phyloP scores from a whole-genome alignment of 169 alveolate species.

The Cryptosporidium ryanae region DNA sequence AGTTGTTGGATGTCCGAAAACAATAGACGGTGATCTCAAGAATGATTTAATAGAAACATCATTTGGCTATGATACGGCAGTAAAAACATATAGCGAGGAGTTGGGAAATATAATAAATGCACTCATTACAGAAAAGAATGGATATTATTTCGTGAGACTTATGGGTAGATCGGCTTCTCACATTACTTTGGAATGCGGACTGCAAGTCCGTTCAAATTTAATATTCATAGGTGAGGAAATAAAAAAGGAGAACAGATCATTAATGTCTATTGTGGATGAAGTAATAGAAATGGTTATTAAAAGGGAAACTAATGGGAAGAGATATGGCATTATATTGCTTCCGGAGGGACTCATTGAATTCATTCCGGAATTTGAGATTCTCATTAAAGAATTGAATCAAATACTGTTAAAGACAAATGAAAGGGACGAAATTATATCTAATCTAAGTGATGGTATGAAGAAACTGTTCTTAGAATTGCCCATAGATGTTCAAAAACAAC shows the following conservation, averaged over 20 bases:
- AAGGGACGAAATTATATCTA: constrained; percentile 68
- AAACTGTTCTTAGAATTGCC: constrained; percentile 78
- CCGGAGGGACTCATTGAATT: constrained; percentile 91
- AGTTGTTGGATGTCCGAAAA: constrained; percentile 89
- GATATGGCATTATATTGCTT: constrained; percentile 84
- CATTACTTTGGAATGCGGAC: constrained; percentile 88
- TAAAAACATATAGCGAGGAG: constrained; percentile 87
- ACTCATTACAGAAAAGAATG: constrained; percentile 81
- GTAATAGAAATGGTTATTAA: constrained; percentile 81
- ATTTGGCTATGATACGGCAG: constrained; percentile 88
- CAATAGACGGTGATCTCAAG: constrained; percentile 90
- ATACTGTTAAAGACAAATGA: constrained; percentile 12
- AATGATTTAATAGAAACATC: constrained; percentile 88
- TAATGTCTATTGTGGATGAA: constrained; percentile 81
- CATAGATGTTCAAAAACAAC: constrained; percentile 82
- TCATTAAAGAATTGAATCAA: constrained; percentile 80
- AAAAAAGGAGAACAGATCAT: constrained; percentile 78
- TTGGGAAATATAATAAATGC: constrained; percentile 87
- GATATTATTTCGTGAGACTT: constrained; percentile 87
- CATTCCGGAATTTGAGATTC: constrained; percentile 84
- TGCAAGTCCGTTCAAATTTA: constrained; percentile 82
- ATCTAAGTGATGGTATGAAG: constrained; percentile 75
- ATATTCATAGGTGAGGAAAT: constrained; percentile 85
- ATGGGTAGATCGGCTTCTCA: constrained; percentile 93
- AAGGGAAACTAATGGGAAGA: constrained; percentile 81